phyloP scores from a whole-genome alignment of 2,329 filamentous ascomycete genomes.

The Pseudonectria buxi region DNA sequence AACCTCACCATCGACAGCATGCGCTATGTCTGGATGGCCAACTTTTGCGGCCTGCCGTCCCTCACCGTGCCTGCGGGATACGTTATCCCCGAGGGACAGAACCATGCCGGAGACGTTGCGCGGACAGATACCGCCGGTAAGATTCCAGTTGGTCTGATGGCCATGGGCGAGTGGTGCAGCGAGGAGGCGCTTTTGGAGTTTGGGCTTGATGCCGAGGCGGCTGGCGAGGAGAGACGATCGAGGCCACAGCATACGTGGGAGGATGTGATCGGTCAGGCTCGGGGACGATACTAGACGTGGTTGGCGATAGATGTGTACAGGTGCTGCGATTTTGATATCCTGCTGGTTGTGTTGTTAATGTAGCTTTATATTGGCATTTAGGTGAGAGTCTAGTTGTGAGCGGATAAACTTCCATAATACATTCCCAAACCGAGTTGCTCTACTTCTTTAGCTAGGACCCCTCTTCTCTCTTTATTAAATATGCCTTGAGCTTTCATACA shows the following conservation, averaged over 20 bases:
- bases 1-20: slow-evolving; percentile 40
- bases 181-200: slow-evolving; percentile 44
- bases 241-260: slow-evolving; percentile 13
- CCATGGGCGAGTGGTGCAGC: slow-evolving; percentile 46
- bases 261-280: slow-evolving; percentile 6
- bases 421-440: no score
- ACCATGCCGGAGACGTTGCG: slow-evolving; percentile 24
- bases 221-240: slow-evolving; percentile 18
- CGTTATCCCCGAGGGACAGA: slow-evolving; percentile 28
- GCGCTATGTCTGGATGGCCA: slow-evolving; percentile 46
- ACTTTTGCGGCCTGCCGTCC: slow-evolving; percentile 42
- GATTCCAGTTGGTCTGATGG: slow-evolving; percentile 49
- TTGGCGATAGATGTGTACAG: no score
- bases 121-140: slow-evolving; percentile 30
- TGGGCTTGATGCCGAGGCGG: slow-evolving; percentile 39
- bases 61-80: slow-evolving; percentile 42
- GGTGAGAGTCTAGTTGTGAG: no score
- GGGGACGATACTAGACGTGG: no score
- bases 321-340: no score
- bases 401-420: no score
- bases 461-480: no score
- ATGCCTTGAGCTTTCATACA: no score
- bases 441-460: no score
- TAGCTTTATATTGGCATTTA: no score
- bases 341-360: no score